A percentile compares a stretch with the other conserved stretches of the same genome.
phyloP scores from a whole-genome alignment of 1,284 basidiomycete species.

The Hymenochaete sp. region DNA sequence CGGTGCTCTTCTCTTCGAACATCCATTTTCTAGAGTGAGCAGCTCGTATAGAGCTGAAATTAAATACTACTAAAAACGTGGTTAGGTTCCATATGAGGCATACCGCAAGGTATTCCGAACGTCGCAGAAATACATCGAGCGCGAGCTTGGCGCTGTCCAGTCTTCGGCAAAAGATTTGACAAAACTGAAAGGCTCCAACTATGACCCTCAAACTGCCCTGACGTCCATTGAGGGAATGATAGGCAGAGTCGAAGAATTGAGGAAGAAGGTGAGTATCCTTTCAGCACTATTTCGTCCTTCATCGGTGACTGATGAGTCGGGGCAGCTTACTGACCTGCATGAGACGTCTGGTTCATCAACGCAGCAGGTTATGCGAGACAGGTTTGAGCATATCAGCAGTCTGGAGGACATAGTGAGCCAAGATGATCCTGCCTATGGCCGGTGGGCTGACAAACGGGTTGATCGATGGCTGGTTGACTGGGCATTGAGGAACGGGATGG shows the following conservation, averaged over 20 bases:
- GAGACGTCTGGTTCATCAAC: slow-evolving; percentile 56
- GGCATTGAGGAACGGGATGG: slow-evolving; percentile 69
- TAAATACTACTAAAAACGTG: slow-evolving; percentile 18
- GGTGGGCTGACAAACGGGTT: slow-evolving; percentile 74
- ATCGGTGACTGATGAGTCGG: slow-evolving; percentile 5
- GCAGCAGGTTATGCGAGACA: slow-evolving; percentile 61
- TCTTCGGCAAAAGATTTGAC: slow-evolving; percentile 46
- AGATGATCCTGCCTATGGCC: slow-evolving; percentile 49
- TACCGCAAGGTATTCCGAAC: slow-evolving; percentile 78
- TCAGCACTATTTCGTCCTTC: neutral
- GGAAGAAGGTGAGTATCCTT: slow-evolving; percentile 60
- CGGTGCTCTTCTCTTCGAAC: slow-evolving; percentile 79
- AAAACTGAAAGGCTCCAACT: slow-evolving; percentile 33
- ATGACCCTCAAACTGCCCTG: slow-evolving; percentile 43
- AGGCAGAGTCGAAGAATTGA: slow-evolving; percentile 62
- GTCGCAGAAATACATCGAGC: slow-evolving; percentile 72
- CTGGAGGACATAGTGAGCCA: slow-evolving; percentile 48
- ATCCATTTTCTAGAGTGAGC: slow-evolving; percentile 72
- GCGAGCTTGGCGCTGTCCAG: slow-evolving; percentile 60
- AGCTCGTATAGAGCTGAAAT: slow-evolving; percentile 5
- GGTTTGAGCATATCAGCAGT: slow-evolving; percentile 57
- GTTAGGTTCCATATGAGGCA: slow-evolving; percentile 77
- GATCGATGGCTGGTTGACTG: slow-evolving; percentile 93
- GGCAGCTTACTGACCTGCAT: slow-evolving; percentile 67
- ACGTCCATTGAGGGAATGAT: slow-evolving; percentile 70